phyloP scores from a whole-genome alignment of 1,139 yeast species.

The Meyerozyma smithsonii region DNA sequence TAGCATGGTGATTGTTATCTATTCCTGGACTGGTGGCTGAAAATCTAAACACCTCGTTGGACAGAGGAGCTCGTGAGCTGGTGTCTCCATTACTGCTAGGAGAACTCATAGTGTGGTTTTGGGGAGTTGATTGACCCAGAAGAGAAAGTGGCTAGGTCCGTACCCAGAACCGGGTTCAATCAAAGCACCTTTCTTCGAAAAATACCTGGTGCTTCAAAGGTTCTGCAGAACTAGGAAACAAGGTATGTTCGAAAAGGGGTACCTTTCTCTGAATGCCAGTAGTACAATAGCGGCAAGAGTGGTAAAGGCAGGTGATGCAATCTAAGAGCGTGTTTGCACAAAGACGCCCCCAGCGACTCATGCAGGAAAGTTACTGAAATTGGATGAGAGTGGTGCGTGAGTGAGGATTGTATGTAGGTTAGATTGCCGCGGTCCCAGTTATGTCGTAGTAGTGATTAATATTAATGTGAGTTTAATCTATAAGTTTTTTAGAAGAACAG shows the following conservation, averaged over 20 bases:
- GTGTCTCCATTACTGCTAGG: constrained; percentile 25
- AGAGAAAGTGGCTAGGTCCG: background rate
- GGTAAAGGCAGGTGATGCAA: background rate
- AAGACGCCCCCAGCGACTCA: background rate
- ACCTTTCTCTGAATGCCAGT: background rate
- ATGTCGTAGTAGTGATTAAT: background rate
- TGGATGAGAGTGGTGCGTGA: too few relatives aligned
- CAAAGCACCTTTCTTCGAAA: background rate
- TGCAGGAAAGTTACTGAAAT: background rate
- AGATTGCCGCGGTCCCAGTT: too few relatives aligned
- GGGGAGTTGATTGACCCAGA: background rate
- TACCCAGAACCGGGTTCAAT: background rate
- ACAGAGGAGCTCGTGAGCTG: background rate
- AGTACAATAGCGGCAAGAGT: background rate
- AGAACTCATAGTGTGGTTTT: constrained; percentile 21
- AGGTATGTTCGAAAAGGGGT: too few relatives aligned
- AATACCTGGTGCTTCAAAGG: background rate
- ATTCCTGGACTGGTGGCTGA: background rate
- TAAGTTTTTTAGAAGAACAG: constrained; percentile 6
- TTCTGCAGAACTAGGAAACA: too few relatives aligned
- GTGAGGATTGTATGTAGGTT: too few relatives aligned
- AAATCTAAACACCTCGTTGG: background rate
- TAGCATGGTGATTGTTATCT: constrained; percentile 5
- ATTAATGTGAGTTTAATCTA: background rate
- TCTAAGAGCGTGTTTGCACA: constrained; percentile 1